These are phyloP conservation scores for Phialophora chinensis DNA, from an alignment of 2,329 filamentous ascomycete species.

Conservation along the genomic window DNA sequence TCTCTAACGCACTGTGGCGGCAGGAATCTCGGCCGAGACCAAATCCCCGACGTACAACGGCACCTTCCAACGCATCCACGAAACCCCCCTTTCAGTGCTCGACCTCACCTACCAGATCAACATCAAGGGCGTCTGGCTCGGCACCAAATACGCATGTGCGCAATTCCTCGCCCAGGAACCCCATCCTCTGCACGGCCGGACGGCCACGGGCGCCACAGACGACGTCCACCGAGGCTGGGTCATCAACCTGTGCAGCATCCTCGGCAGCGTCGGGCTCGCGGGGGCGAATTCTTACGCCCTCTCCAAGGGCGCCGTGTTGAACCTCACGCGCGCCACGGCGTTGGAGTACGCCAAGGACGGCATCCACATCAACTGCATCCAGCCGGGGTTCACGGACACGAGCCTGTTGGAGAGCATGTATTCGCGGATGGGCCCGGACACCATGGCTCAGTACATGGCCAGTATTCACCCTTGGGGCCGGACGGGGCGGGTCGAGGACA, in stretches of 20 bases:
- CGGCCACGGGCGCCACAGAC: conserved; percentile 13
- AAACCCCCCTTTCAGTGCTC: conserved; percentile 20
- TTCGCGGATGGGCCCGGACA: conserved; percentile 25
- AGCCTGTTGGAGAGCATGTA: conserved; percentile 49
- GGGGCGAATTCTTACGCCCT: conserved; percentile 49
- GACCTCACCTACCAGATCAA: conserved; percentile 44
- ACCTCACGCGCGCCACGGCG: conserved; percentile 53
- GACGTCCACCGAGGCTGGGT: conserved; percentile 53
- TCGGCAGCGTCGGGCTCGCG: conserved; percentile 18
- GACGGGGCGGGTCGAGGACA: conserved; percentile 44
- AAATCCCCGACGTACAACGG: conserved; percentile 3
- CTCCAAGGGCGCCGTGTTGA: conserved; percentile 55
- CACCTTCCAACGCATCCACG: conserved; percentile 22
- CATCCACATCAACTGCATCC: conserved; percentile 53
- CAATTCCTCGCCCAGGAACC: conserved; percentile 37
- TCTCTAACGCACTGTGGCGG: conserved; percentile 1
- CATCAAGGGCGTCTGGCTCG: conserved; percentile 49
- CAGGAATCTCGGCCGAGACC: conserved; percentile 29
- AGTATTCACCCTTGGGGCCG: conserved; percentile 37
- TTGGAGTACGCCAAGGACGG: conserved; percentile 51
- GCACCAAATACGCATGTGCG: conserved; percentile 45
- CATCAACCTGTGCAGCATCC: conserved; percentile 37
- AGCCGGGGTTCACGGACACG: conserved; percentile 50
- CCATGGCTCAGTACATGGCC: conserved; percentile 19
- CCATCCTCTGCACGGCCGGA: conserved; percentile 16